Evolutionary conservation across 1,139 yeast species (phyloP).

Genomic region (Diutina siamensis): DNA sequence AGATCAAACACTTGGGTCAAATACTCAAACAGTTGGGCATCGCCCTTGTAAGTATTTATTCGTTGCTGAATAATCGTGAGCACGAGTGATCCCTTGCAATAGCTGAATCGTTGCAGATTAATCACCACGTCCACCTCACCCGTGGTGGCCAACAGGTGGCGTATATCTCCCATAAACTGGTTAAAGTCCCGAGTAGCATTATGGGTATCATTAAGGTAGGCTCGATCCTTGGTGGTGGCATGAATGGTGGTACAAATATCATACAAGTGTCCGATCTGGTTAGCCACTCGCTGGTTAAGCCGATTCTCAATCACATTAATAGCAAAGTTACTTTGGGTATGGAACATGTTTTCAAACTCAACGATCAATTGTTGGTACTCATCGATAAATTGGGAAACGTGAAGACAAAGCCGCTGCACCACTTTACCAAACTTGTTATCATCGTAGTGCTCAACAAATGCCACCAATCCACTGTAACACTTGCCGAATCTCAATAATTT

Average conservation of each 20-base stretch:
- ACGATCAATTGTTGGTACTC: conserved; percentile 39
- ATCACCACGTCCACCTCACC: conserved; percentile 36
- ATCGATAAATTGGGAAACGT: conserved; percentile 38
- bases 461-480: conserved; percentile 41
- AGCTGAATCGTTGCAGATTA: conserved; percentile 41
- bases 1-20: conserved; percentile 40
- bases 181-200: background rate
- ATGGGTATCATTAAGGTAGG: background rate
- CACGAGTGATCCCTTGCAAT: conserved; percentile 61
- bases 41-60: conserved; percentile 54
- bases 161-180: background rate
- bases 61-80: conserved; percentile 50
- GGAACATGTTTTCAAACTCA: conserved; percentile 43
- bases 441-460: conserved; percentile 49
- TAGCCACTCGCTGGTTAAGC: conserved; percentile 18
- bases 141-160: conserved; percentile 13
- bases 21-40: conserved; percentile 42
- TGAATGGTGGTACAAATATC: conserved; percentile 40
- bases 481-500: conserved; percentile 53
- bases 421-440: conserved; percentile 52
- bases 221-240: background rate
- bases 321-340: conserved; percentile 26
- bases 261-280: conserved; percentile 41
- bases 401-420: conserved; percentile 60
- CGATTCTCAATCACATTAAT: conserved; percentile 23